Evolutionary conservation across 805 yeast species (phyloP), one percentile per base, ranked within the genome.

Genomic region (Saturnispora saitoi): DNA sequence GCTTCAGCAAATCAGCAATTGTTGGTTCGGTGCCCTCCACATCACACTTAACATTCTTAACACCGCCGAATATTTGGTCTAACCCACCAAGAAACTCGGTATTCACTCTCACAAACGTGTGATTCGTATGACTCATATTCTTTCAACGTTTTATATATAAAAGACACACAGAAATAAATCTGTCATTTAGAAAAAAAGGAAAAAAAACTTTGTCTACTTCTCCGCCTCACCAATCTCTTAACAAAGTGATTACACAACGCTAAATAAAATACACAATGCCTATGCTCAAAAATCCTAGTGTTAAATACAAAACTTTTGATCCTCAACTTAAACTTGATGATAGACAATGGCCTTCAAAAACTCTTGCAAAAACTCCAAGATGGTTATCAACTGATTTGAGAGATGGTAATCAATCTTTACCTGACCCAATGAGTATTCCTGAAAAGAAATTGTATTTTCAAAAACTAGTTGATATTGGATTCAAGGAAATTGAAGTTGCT

Each of bases 311-410:
- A 54, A 68, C 77, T 34, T 83, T 81, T 61, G 68, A 71, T 15
- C 73, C 81, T 1, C 62, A 81, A 26, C 43, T 58, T 31, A 59
- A 78, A 40, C 67, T 86, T 53, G 77, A 81, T 3, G 70, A 79
- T 51, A 75, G 93, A 49, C 73, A 75, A 52, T 85, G 95, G 95
- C 95, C 95, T 1, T 59, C 71, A 32, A 72, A 72, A 50, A 65
- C 73, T 14, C 62, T 86, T 49, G 69, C 68, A 45, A 76, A 76
- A 60, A 76, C 89, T 3, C 95, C 95, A 19, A 70, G 93, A 56
- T 85, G 93, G 93, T 70, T 86, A 42, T 81, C 90, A 19, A 85
- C 95, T 3, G 95, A 86, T 60, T 71, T 85, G 52, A 75, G 95
- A 58, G 95, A 85, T 61, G 95, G 95, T 30, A 85, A 85, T 65